Percentiles rank a stretch among this genome's conserved stretches.
These are phyloP conservation scores for Cryptosporidium meleagridis DNA, from an alignment of 169 alveolate species.

Conservation along the genomic window DNA sequence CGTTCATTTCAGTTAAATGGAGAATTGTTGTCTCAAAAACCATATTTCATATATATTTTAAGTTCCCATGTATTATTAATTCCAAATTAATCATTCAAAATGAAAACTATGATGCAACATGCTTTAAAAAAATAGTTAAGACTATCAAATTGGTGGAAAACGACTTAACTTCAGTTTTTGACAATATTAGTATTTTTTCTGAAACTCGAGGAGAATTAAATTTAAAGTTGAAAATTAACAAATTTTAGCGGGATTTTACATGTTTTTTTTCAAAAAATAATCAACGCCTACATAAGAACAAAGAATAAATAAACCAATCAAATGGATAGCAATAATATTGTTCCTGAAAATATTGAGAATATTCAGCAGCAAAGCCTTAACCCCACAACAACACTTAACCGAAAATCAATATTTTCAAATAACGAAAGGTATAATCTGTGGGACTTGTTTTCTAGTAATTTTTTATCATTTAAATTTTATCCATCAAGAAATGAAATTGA, in stretches of 20 bases:
- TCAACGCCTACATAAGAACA: background rate
- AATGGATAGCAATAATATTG: background rate
- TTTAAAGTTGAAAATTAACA: constrained; percentile 8
- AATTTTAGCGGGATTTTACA: background rate
- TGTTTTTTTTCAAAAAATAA: background rate
- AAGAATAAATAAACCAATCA: background rate
- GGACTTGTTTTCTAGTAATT: constrained; percentile 12
- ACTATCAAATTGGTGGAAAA: background rate
- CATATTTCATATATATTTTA: background rate
- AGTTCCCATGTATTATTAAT: constrained; percentile 8
- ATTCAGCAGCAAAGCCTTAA: background rate
- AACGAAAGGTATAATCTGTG: constrained; percentile 16
- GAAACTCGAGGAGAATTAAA: constrained; percentile 14
- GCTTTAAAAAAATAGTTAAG: background rate
- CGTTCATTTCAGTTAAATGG: constrained; percentile 1
- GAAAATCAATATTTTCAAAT: background rate
- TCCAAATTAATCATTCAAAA: background rate
- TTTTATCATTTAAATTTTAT: constrained; percentile 12
- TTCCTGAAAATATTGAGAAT: background rate
- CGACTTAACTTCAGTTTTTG: background rate
- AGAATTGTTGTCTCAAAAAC: constrained; percentile 15
- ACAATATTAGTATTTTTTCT: background rate
- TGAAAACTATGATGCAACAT: background rate
- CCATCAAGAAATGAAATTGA: constrained; percentile 8
- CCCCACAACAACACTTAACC: background rate